Base-by-base conservation (phyloP, 2,329 filamentous ascomycete genomes). In the Lasiodiplodia citricola region DNA sequence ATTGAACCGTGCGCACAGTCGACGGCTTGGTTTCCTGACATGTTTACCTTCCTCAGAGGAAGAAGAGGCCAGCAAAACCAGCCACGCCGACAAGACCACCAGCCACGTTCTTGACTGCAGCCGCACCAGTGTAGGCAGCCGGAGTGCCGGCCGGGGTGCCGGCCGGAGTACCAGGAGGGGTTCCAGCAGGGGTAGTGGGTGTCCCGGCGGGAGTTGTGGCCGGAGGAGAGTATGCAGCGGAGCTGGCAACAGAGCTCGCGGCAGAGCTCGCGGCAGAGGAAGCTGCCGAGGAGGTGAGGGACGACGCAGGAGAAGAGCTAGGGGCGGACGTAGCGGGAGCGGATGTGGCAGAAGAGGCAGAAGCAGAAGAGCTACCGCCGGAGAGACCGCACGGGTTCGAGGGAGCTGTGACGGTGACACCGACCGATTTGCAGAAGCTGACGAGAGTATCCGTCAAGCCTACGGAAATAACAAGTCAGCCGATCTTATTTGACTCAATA, bases 81-180 rank as follows among this genome's bases (percentile, higher is more conserved):
- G 75, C 76, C 47, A 79, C 68, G 56, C 74, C 76, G 68, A 75
- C 73, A 65, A 76, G 18, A 68, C 72, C 72, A 56, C 69, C 70
- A 54, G 70, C 66, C 60, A 75, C 66, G 60, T 72, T 70, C n/a
- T 72, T 55, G 6, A 47, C 25, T 23, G 71, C 68, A 35, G 75
- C 77, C 54, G 74, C 77, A 58, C 77, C 77, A 44, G 76, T 78
- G 75, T 75, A 78, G 7, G 44, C 28, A 51, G 56, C 55, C 6
- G 72, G 66, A 28, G 70, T 69, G 50, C 70, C 28, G 28, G 69
- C 58, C 2, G 68, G 52, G 11, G 72, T 47, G 54, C 70, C 56
- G 38, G 55, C 63, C n/a, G 65, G 57, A 60, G 70, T 70, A 21
- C 66, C 41, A 18, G 28, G 2, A 50, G 65, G 28, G n/a, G 54